These are phyloP conservation scores for Gossypium sturtianum DNA, from an alignment of 345 rosid species.

Conservation along the genomic window DNA sequence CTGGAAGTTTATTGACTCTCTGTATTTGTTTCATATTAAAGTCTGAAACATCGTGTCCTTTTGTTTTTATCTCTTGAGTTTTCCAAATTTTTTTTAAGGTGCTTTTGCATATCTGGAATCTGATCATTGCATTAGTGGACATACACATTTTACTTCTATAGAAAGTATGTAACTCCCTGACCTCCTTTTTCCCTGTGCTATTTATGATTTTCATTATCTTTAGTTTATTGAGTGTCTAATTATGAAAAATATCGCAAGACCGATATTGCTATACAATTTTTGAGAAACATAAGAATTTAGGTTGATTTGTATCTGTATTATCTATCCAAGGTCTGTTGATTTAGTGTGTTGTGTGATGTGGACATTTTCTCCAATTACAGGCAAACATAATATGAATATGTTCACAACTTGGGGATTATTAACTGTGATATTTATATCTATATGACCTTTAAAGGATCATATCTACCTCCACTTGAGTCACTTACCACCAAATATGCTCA, in stretches of 20 bases:
- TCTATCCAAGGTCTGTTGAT: background rate
- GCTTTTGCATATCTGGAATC: background rate
- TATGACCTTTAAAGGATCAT: no score
- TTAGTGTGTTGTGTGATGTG: no score
- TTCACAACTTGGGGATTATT: no score
- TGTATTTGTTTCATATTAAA: background rate
- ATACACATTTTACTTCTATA: background rate
- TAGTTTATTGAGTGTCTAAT: background rate
- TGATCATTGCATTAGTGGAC: background rate
- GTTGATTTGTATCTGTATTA: background rate
- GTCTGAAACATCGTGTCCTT: background rate
- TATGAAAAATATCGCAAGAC: background rate
- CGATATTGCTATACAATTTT: background rate
- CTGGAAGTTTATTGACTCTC: background rate
- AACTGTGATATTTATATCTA: no score
- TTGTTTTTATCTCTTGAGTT: background rate
- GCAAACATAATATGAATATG: no score
- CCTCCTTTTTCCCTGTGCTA: background rate
- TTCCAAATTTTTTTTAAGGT: background rate
- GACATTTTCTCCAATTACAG: no score
- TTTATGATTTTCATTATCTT: background rate
- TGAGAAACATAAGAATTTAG: background rate
- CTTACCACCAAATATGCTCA: no score
- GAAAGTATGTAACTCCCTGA: background rate
- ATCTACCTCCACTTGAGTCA: no score